phyloP scores from a whole-genome alignment of 192 early-diverging fungal genomes.

The Umbelopsis sp. region DNA sequence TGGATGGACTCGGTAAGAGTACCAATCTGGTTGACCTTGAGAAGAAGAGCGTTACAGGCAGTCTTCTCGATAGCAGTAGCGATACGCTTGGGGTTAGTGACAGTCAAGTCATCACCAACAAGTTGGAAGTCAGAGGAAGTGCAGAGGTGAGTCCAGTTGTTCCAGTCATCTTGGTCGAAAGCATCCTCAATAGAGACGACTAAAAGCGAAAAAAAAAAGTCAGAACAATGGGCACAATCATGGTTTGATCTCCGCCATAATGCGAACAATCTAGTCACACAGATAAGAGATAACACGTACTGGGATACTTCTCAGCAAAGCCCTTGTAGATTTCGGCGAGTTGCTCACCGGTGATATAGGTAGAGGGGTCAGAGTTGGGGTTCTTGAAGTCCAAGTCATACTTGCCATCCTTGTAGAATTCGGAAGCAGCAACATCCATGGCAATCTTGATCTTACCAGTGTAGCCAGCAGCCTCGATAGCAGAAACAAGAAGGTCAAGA shows the following conservation, averaged over 20 bases:
- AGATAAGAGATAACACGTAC: conserved; percentile 31
- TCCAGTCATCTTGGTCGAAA: conserved; percentile 99
- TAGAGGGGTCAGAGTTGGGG: conserved; percentile 74
- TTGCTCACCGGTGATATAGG: conserved; percentile 74
- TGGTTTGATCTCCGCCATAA: conserved; percentile 7
- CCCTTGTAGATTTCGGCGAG: conserved; percentile 85
- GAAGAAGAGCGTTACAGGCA: conserved; percentile 90
- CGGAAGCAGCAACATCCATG: conserved; percentile 98
- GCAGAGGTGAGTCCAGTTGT: conserved; percentile 84
- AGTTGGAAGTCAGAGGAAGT: conserved; percentile 39
- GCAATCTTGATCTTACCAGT: conserved; percentile 95
- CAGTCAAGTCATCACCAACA: conserved; percentile 97
- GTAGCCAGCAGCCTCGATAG: conserved; percentile 95
- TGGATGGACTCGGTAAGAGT: conserved; percentile 95
- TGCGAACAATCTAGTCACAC: conserved; percentile 18
- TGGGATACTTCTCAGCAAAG: conserved; percentile 83
- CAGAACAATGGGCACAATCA: conserved; percentile 22
- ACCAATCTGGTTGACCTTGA: conserved; percentile 99
- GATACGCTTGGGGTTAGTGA: conserved; percentile 97
- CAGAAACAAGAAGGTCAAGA: conserved; percentile 86
- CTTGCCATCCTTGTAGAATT: conserved; percentile 96
- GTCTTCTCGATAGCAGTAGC: conserved; percentile 89
- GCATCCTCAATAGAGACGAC: conserved; percentile 98
- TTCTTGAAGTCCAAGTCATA: conserved; percentile 99
- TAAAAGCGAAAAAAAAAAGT: conserved; percentile 14